A percentile compares a stretch with the other conserved stretches of the same genome.
phyloP scores from a whole-genome alignment of 371 early-diverging fungal species.

The Mucor circinelloides region DNA sequence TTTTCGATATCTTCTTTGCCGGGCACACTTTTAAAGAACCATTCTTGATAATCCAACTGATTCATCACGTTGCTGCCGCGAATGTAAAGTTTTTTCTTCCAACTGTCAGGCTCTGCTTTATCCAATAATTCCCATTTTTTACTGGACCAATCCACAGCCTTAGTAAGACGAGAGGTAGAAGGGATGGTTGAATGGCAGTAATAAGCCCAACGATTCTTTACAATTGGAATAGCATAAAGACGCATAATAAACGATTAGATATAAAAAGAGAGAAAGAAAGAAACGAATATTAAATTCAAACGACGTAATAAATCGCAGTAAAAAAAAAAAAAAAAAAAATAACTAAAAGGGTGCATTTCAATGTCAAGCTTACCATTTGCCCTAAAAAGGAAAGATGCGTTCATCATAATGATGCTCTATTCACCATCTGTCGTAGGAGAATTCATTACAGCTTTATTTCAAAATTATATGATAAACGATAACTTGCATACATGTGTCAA shows the following conservation, averaged over 20 bases:
- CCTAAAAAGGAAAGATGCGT: no score
- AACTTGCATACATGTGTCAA: no score
- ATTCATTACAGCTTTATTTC: no score
- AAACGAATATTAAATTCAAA: not conserved
- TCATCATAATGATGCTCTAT: no score
- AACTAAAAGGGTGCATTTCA: no score
- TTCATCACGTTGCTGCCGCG: slow-evolving; percentile 72
- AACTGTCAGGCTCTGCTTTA: slow-evolving; percentile 45
- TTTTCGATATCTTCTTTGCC: slow-evolving; percentile 48
- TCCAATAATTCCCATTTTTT: slow-evolving; percentile 68
- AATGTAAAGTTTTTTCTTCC: slow-evolving; percentile 64
- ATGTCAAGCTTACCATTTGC: no score
- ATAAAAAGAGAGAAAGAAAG: not conserved
- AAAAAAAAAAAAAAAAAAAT: not conserved
- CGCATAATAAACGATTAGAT: slow-evolving; percentile 25
- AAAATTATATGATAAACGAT: no score
- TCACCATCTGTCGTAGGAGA: no score
- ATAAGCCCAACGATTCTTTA: slow-evolving; percentile 52
- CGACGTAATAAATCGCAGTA: not conserved
- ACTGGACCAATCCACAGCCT: slow-evolving; percentile 57
- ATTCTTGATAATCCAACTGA: slow-evolving; percentile 75
- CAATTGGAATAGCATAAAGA: slow-evolving; percentile 48
- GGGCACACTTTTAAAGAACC: slow-evolving; percentile 79
- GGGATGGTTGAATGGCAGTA: slow-evolving; percentile 54
- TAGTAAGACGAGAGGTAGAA: slow-evolving; percentile 49